Conservation (phyloP, 2,329 filamentous ascomycete genomes). For the Aspergillus caelatus region DNA sequence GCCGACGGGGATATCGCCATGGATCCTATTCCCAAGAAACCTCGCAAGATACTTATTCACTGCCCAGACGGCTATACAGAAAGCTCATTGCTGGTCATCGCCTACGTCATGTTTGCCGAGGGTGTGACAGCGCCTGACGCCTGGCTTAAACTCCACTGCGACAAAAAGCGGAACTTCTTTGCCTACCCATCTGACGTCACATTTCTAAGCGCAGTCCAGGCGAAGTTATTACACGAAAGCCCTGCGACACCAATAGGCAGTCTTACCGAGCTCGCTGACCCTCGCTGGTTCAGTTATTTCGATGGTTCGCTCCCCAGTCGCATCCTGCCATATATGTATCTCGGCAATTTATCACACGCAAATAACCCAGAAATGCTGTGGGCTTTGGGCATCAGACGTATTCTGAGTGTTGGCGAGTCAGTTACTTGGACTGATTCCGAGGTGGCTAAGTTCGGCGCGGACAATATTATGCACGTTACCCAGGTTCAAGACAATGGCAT, state of each 20-base stretch:
- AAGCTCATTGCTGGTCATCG: constrained; percentile 82
- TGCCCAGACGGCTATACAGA: constrained; percentile 97
- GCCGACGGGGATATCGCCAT: constrained; percentile 62
- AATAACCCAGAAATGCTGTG: constrained; percentile 86
- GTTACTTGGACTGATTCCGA: constrained; percentile 77
- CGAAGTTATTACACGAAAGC: constrained; percentile 66
- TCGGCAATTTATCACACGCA: constrained; percentile 89
- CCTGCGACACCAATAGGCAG: constrained; percentile 32
- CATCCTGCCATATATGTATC: constrained; percentile 90
- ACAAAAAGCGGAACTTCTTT: constrained; percentile 88
- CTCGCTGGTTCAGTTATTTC: constrained; percentile 77
- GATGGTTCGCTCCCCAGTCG: constrained; percentile 91
- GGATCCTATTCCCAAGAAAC: constrained; percentile 42
- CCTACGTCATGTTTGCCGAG: constrained; percentile 92
- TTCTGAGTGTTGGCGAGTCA: constrained; percentile 89
- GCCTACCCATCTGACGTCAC: constrained; percentile 90
- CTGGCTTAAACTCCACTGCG: constrained; percentile 82
- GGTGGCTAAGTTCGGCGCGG: constrained; percentile 70
- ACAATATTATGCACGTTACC: constrained; percentile 80
- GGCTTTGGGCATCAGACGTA: constrained; percentile 79
- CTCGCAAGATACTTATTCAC: constrained; percentile 80
- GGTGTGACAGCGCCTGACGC: constrained; percentile 78
- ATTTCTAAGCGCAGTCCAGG: constrained; percentile 75
- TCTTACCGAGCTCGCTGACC: constrained; percentile 50
- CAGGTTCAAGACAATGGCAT: constrained; percentile 96